Percentiles rank a stretch among this genome's conserved stretches.
Conservation (phyloP, 306 rosid genomes). For the Lupinus albus region DNA sequence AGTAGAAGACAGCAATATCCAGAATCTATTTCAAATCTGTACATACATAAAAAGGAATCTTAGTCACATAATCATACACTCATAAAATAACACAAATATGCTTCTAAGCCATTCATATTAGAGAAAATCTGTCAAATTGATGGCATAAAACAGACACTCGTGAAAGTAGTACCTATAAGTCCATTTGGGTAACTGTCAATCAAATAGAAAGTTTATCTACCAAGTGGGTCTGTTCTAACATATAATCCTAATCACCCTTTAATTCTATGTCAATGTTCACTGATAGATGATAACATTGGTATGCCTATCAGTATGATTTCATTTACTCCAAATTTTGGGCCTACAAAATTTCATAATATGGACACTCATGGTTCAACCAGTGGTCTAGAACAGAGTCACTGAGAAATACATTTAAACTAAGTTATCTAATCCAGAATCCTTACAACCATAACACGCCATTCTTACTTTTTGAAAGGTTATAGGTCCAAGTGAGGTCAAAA, state of each 20-base stretch:
- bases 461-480: constrained; percentile 13
- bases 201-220: neutral
- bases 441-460: neutral
- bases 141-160: neutral
- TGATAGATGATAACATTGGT: neutral
- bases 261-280: neutral
- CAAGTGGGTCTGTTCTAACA: neutral
- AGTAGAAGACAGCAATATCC: neutral
- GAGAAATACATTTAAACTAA: neutral
- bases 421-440: neutral
- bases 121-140: too few species aligned
- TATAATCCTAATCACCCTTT: neutral
- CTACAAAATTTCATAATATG: neutral
- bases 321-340: constrained; percentile 13
- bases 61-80: neutral
- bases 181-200: neutral
- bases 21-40: constrained; percentile 10
- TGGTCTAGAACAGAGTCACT: neutral
- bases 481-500: neutral
- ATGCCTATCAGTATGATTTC: neutral
- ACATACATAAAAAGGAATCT: neutral
- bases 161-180: too few species aligned
- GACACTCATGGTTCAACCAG: neutral
- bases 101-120: neutral
- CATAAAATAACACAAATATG: constrained; percentile 9